Conservation (phyloP, 208 protist genomes). For the Herpetomonas tarakana region DNA sequence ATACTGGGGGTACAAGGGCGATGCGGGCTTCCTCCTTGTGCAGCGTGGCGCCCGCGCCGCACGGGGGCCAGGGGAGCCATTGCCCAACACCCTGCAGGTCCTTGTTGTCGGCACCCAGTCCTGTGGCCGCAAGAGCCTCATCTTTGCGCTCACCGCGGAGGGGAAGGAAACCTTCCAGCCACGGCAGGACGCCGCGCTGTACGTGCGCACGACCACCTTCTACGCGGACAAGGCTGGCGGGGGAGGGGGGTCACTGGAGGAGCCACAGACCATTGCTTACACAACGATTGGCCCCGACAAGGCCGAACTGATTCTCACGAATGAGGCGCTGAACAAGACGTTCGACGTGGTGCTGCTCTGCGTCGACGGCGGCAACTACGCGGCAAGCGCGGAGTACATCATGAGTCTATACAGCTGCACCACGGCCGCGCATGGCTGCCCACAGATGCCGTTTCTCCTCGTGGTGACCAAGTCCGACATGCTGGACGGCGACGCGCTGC, state of each 20-base stretch:
- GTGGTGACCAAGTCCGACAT: slow-evolving; percentile 79
- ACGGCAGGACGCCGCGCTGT: slow-evolving; percentile 8
- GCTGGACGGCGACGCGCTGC: slow-evolving; percentile 1
- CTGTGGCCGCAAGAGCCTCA: slow-evolving; percentile 55
- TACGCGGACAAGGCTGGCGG: slow-evolving; percentile 27
- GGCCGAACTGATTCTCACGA: slow-evolving; percentile 35
- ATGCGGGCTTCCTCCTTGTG: slow-evolving; percentile 67
- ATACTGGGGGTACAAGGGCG: slow-evolving; percentile 86
- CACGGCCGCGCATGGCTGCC: slow-evolving; percentile 16
- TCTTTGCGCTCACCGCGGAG: slow-evolving; percentile 35
- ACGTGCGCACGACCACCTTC: slow-evolving; percentile 57
- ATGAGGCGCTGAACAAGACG: slow-evolving; percentile 44
- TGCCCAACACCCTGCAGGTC: slow-evolving; percentile 78
- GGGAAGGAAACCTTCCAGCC: slow-evolving; percentile 11
- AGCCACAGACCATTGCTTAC: slow-evolving; percentile 67
- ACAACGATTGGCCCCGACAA: slow-evolving; percentile 34
- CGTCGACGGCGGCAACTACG: slow-evolving; percentile 53
- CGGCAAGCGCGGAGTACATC: slow-evolving; percentile 29
- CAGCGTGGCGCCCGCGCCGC: slow-evolving; percentile 39
- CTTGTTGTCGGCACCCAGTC: slow-evolving; percentile 50
- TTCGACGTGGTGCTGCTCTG: slow-evolving; percentile 82
- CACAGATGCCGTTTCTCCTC: slow-evolving; percentile 65
- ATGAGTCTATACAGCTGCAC: slow-evolving; percentile 40
- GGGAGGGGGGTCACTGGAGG: slow-evolving; percentile 15
- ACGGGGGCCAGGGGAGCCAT: slow-evolving; percentile 31